These are phyloP conservation scores for Raddia distichophylla DNA, from an alignment of 176 grass and related monocot species.

Conservation along the genomic window DNA sequence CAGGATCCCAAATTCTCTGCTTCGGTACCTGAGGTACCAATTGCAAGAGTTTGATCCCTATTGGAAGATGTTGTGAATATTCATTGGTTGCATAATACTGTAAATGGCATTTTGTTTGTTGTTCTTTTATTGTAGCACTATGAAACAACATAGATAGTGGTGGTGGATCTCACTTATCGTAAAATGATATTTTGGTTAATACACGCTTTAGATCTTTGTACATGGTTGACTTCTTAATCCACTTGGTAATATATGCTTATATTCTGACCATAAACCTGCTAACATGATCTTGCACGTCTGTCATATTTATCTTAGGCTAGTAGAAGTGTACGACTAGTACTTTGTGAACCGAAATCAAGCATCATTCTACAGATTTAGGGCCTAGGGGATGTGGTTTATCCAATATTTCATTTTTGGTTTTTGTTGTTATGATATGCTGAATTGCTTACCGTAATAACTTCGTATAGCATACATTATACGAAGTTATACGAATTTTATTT, in stretches of 20 bases:
- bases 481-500: too few species aligned
- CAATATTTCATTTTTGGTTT: slow-evolving; percentile 4
- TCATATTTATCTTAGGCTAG: slow-evolving; percentile 4
- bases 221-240: not conserved
- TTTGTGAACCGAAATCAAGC: slow-evolving; percentile 7
- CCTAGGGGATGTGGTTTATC: not conserved
- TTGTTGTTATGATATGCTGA: not conserved
- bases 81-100: slow-evolving; percentile 14
- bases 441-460: too few species aligned
- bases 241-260: not conserved
- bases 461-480: too few species aligned
- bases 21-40: slow-evolving; percentile 41
- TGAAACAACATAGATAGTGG: slow-evolving; percentile 8
- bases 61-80: not conserved
- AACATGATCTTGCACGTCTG: slow-evolving; percentile 8
- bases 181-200: not conserved
- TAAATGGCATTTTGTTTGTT: not conserved
- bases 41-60: slow-evolving; percentile 25
- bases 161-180: not conserved
- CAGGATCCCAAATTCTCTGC: slow-evolving; percentile 31
- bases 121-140: not conserved
- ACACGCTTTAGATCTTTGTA: slow-evolving; percentile 12
- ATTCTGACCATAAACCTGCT: slow-evolving; percentile 13
- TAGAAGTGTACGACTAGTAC: not conserved
- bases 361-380: slow-evolving; percentile 5